A percentile compares a stretch with the other conserved stretches of the same genome.
Evolutionary conservation across 116 monocot species (phyloP).

Genomic region (Cymodocea nodosa): DNA sequence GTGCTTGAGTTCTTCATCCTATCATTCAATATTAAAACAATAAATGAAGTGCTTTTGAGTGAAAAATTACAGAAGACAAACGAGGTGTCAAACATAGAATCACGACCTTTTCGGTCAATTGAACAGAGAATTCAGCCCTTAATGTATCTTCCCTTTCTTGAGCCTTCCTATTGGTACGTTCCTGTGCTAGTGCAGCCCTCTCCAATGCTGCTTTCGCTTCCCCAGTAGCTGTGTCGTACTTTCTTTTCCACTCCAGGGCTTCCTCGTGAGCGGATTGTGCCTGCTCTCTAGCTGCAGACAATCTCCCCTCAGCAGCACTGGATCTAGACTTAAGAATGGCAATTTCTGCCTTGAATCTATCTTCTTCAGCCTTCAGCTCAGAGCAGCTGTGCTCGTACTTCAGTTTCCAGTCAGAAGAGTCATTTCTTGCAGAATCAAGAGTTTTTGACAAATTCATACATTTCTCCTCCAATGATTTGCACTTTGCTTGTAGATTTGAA

Average conservation of each 20-base stretch:
- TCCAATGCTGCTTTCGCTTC: conserved; percentile 68
- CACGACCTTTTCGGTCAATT: conserved; percentile 56
- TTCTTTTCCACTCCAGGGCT: conserved; percentile 77
- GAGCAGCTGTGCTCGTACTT: conserved; percentile 41
- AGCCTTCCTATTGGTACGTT: conserved; percentile 50
- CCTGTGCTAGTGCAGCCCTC: conserved; percentile 50
- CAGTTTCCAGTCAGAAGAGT: conserved; percentile 57
- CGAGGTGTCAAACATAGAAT: neutral
- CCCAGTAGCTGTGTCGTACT: conserved; percentile 55
- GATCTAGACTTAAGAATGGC: conserved; percentile 46
- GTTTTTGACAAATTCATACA: conserved; percentile 41
- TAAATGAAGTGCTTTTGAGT: neutral
- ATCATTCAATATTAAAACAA: conserved; percentile 2
- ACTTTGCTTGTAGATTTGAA: conserved; percentile 67
- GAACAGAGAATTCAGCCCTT: conserved; percentile 45
- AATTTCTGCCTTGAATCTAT: conserved; percentile 34
- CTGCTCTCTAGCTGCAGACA: conserved; percentile 78
- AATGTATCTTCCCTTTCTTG: conserved; percentile 71
- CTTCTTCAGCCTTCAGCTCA: conserved; percentile 46
- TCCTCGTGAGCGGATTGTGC: conserved; percentile 64
- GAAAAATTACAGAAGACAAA: conserved; percentile 3
- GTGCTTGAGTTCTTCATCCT: conserved; percentile 80
- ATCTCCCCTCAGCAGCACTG: conserved; percentile 53
- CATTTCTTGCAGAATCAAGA: conserved; percentile 38
- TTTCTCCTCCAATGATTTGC: conserved; percentile 61